Conservation (phyloP, 257 asterid genomes). For the Rhazya stricta region DNA sequence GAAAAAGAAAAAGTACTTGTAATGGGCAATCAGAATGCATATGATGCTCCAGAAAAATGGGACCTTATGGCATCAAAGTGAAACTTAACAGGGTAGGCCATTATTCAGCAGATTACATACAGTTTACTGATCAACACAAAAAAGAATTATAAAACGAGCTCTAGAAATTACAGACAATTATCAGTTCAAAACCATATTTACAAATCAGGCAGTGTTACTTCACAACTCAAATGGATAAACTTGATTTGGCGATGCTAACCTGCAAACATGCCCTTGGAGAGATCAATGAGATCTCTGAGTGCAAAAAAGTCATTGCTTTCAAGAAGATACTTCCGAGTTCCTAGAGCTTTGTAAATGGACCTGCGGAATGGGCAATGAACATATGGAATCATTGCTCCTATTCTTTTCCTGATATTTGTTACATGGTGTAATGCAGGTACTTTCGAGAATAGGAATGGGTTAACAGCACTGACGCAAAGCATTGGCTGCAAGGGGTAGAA, state of each 20-base stretch:
- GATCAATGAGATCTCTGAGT: constrained; percentile 78
- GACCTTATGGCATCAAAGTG: background rate
- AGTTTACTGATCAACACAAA: background rate
- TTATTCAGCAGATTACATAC: background rate
- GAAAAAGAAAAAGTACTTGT: background rate
- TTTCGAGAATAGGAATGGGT: constrained; percentile 72
- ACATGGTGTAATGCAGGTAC: constrained; percentile 90
- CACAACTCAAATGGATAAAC: constrained; percentile 21
- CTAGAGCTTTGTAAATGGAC: constrained; percentile 76
- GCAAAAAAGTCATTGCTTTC: constrained; percentile 90
- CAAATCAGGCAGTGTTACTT: background rate
- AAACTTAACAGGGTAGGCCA: background rate
- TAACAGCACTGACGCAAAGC: constrained; percentile 97
- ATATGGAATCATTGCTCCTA: constrained; percentile 67
- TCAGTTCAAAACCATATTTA: background rate
- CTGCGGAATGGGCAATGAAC: constrained; percentile 75
- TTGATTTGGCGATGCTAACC: constrained; percentile 44
- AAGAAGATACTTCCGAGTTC: constrained; percentile 86
- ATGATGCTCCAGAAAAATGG: background rate
- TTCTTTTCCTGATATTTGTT: constrained; percentile 69
- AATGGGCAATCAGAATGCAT: background rate
- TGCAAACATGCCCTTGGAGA: constrained; percentile 91
- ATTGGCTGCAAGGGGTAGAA: constrained; percentile 71
- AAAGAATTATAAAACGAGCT: background rate
- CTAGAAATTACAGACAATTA: background rate